Evolutionary conservation across 345 rosid species (phyloP).

Genomic region (Populus simonii): DNA sequence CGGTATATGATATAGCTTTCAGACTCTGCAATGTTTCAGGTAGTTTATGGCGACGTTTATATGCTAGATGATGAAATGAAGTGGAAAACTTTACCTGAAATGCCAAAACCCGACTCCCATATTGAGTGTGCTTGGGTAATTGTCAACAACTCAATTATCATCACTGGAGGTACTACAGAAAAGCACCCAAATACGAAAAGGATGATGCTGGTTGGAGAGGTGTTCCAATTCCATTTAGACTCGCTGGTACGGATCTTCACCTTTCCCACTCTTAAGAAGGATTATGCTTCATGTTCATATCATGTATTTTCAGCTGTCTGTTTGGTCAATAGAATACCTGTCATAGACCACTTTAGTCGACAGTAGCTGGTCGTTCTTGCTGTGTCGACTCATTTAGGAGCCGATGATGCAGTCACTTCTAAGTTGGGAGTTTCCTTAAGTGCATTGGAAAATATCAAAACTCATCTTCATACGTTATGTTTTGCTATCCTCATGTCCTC

Average conservation of each 20-base stretch:
- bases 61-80: slow-evolving; percentile 71
- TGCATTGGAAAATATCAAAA: too few relatives aligned
- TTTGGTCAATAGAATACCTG: not conserved
- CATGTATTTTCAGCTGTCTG: not conserved
- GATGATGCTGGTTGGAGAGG: slow-evolving; percentile 79
- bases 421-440: too few relatives aligned
- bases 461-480: too few relatives aligned
- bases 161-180: slow-evolving; percentile 75
- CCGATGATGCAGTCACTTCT: too few relatives aligned
- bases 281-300: not conserved
- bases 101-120: slow-evolving; percentile 87
- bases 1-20: not conserved
- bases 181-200: slow-evolving; percentile 76
- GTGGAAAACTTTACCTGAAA: slow-evolving; percentile 63
- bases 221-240: slow-evolving; percentile 61
- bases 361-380: too few relatives aligned
- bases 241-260: slow-evolving; percentile 39
- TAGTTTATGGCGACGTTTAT: slow-evolving; percentile 72
- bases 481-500: too few relatives aligned
- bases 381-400: too few relatives aligned
- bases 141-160: slow-evolving; percentile 67
- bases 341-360: too few relatives aligned
- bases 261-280: not conserved
- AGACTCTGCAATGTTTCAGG: slow-evolving; percentile 35
- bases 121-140: slow-evolving; percentile 78